A percentile compares a stretch with the other conserved stretches of the same genome.
These are phyloP conservation scores for Conticribra weissflogii DNA, from an alignment of 108 stramenopile species.

Conservation along the genomic window DNA sequence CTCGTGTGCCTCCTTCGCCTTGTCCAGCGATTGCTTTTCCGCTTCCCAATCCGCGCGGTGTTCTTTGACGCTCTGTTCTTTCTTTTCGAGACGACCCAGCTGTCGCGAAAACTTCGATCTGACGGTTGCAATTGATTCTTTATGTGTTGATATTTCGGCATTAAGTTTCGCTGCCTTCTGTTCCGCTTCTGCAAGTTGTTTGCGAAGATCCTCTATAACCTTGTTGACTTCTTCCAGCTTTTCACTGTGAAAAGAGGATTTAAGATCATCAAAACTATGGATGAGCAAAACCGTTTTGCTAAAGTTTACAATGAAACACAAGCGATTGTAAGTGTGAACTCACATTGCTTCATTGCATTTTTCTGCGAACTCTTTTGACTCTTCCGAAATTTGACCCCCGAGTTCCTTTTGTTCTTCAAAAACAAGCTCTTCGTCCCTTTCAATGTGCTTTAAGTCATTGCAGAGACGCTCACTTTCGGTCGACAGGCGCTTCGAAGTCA, in stretches of 20 bases:
- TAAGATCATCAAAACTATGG: background rate
- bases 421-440: slow-evolving; percentile 78
- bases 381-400: slow-evolving; percentile 73
- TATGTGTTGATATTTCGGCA: slow-evolving; percentile 62
- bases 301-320: too few species aligned
- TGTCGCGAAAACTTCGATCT: slow-evolving; percentile 80
- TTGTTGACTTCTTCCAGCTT: slow-evolving; percentile 61
- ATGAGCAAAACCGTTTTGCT: too few species aligned
- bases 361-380: slow-evolving; percentile 72
- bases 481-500: slow-evolving; percentile 69
- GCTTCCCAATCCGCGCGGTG: slow-evolving; percentile 79
- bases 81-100: slow-evolving; percentile 74
- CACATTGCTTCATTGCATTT: slow-evolving; percentile 56
- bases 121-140: slow-evolving; percentile 66
- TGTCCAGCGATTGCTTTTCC: slow-evolving; percentile 61
- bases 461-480: slow-evolving; percentile 74
- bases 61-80: slow-evolving; percentile 69
- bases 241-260: slow-evolving; percentile 14
- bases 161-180: slow-evolving; percentile 60
- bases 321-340: background rate
- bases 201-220: slow-evolving; percentile 76
- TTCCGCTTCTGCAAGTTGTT: slow-evolving; percentile 59
- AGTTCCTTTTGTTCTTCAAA: slow-evolving; percentile 78
- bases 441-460: slow-evolving; percentile 78
- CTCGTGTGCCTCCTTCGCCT: slow-evolving; percentile 70